phyloP scores from a whole-genome alignment of 805 yeast genomes.

The Candida tibetensis region DNA sequence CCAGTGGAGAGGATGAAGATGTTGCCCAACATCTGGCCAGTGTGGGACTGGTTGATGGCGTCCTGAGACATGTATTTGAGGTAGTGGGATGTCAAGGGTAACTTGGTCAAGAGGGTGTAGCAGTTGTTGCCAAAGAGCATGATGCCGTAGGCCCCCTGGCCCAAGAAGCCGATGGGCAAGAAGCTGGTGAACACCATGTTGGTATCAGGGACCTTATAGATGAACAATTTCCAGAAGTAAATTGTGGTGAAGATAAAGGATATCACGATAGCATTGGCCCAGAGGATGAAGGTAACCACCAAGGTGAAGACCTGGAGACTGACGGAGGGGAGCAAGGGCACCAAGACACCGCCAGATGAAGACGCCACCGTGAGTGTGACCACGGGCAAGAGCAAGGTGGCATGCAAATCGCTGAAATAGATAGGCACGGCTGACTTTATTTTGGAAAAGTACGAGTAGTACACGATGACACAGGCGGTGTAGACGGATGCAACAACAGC shows the following conservation, averaged over 20 bases:
- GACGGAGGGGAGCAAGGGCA: constrained; percentile 38
- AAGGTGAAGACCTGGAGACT: constrained; percentile 51
- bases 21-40: neutral
- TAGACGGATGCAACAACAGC: constrained; percentile 51
- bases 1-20: constrained; percentile 7
- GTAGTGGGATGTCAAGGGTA: constrained; percentile 1
- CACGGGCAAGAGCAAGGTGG: constrained; percentile 67
- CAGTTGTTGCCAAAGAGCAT: constrained; percentile 50
- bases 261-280: constrained; percentile 66
- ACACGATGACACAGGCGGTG: constrained; percentile 61
- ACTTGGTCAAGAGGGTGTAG: constrained; percentile 17
- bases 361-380: constrained; percentile 77
- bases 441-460: constrained; percentile 43
- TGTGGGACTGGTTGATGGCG: constrained; percentile 12
- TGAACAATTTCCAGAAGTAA: constrained; percentile 57
- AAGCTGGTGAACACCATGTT: constrained; percentile 60
- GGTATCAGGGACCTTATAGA: constrained; percentile 58
- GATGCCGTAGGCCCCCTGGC: constrained; percentile 78
- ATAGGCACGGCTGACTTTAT: constrained; percentile 19
- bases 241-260: constrained; percentile 53
- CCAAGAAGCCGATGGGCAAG: constrained; percentile 78
- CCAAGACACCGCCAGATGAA: constrained; percentile 63
- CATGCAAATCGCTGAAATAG: constrained; percentile 38
- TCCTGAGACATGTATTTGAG: constrained; percentile 1
- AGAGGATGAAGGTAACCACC: constrained; percentile 53